These are phyloP conservation scores for Mortierella claussenii DNA, from an alignment of 192 early-diverging fungal genomes.

Conservation along the genomic window DNA sequence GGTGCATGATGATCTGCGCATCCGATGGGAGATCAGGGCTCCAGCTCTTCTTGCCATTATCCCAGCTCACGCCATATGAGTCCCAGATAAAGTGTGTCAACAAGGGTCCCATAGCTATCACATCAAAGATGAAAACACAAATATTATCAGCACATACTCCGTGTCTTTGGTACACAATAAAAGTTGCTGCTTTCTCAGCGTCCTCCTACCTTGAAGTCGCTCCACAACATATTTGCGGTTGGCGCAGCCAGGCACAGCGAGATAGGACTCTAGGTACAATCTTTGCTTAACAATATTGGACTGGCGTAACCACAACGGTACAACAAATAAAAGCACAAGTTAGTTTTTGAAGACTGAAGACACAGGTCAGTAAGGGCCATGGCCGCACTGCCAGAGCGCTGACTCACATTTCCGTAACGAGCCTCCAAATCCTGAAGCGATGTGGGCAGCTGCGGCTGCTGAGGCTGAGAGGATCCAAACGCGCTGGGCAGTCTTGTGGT, in stretches of 20 bases:
- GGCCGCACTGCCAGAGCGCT: too few species aligned
- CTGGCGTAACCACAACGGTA: not conserved
- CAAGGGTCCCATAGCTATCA: conserved; percentile 40
- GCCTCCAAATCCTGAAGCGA: conserved; percentile 44
- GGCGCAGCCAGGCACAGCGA: conserved; percentile 41
- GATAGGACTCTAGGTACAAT: conserved; percentile 29
- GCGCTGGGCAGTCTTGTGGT: conserved; percentile 27
- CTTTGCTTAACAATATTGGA: conserved; percentile 26
- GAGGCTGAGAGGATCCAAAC: conserved; percentile 18
- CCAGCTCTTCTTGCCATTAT: conserved; percentile 29
- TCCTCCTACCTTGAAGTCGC: conserved; percentile 28
- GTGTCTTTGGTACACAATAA: too few species aligned
- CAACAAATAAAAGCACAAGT: not conserved
- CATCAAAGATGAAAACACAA: not conserved
- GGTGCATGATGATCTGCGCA: conserved; percentile 68
- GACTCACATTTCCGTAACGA: conserved; percentile 44
- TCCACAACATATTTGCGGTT: conserved; percentile 51
- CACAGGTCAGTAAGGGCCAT: too few species aligned
- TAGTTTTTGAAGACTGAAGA: not conserved
- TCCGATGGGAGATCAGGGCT: conserved; percentile 59
- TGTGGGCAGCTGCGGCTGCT: conserved; percentile 31
- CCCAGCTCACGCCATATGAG: conserved; percentile 38
- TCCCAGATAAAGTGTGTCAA: conserved; percentile 47
- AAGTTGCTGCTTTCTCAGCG: not conserved
- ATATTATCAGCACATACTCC: not conserved